Conservation (phyloP, 768 basidiomycete genomes). For the Mycena crocata region DNA sequence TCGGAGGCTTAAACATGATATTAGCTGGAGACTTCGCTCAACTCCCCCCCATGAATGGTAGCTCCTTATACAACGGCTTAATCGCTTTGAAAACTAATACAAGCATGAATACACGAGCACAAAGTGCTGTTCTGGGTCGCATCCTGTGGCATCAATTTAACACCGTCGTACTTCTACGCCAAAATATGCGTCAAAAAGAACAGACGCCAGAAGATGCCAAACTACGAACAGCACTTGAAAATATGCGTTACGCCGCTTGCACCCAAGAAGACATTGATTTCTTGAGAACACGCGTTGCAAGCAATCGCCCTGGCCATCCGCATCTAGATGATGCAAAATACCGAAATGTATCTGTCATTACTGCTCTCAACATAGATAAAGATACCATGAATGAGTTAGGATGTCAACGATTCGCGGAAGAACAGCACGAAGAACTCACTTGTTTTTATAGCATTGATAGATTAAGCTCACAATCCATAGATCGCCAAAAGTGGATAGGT, state of each 20-base stretch:
- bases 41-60: conserved; percentile 38
- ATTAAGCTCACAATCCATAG: not conserved
- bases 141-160: conserved; percentile 47
- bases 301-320: conserved; percentile 6
- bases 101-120: conserved; percentile 31
- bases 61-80: conserved; percentile 12
- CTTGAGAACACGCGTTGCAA: conserved; percentile 40
- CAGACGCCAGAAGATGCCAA: conserved; percentile 33
- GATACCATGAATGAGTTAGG: conserved; percentile 48
- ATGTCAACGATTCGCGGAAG: conserved; percentile 43
- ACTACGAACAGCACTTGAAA: conserved; percentile 40
- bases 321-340: conserved; percentile 33
- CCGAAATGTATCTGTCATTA: conserved; percentile 49
- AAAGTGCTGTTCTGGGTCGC: conserved; percentile 42
- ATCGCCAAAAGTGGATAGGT: no score
- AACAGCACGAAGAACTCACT: conserved; percentile 37
- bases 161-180: conserved; percentile 44
- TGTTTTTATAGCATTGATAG: conserved; percentile 41
- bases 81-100: not conserved
- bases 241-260: no score
- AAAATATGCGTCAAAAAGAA: conserved; percentile 50
- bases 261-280: conserved; percentile 50
- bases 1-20: conserved; percentile 46
- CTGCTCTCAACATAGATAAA: conserved; percentile 41
- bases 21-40: conserved; percentile 51